Evolutionary conservation across 176 grass and related monocot genomes (phyloP).

Genomic region (Oryza glaberrima): DNA sequence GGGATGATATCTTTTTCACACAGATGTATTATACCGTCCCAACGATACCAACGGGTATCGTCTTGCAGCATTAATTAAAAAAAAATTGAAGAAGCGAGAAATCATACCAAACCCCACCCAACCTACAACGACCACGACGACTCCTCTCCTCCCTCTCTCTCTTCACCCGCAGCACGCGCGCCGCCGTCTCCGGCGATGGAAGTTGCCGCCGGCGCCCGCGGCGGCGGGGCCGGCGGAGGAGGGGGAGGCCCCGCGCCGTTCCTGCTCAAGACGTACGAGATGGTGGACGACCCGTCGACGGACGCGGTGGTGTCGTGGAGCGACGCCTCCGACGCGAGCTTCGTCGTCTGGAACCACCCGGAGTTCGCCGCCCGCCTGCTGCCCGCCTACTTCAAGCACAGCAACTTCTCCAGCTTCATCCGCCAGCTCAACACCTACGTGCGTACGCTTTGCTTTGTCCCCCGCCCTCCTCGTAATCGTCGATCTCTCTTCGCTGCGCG

Average conservation of each 20-base stretch:
- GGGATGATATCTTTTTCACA: too few relatives aligned
- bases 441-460: conserved; percentile 27
- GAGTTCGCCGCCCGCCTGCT: conserved; percentile 75
- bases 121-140: neutral
- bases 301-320: conserved; percentile 84
- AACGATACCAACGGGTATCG: too few relatives aligned
- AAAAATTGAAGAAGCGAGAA: neutral
- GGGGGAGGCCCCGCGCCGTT: conserved; percentile 76
- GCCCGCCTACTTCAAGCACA: conserved; percentile 92
- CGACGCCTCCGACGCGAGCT: conserved; percentile 61
- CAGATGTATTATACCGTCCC: too few relatives aligned
- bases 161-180: too few relatives aligned
- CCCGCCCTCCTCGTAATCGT: neutral
- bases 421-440: conserved; percentile 97
- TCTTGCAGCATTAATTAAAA: too few relatives aligned
- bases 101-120: neutral
- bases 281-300: conserved; percentile 86
- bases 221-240: neutral
- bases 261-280: conserved; percentile 92
- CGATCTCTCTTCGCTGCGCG: neutral
- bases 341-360: conserved; percentile 86
- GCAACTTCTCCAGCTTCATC: conserved; percentile 98
- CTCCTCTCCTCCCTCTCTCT: too few relatives aligned
- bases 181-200: conserved; percentile 31
- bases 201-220: conserved; percentile 6